phyloP scores from a whole-genome alignment of 2,329 filamentous ascomycete genomes.

The Xylaria sp. region DNA sequence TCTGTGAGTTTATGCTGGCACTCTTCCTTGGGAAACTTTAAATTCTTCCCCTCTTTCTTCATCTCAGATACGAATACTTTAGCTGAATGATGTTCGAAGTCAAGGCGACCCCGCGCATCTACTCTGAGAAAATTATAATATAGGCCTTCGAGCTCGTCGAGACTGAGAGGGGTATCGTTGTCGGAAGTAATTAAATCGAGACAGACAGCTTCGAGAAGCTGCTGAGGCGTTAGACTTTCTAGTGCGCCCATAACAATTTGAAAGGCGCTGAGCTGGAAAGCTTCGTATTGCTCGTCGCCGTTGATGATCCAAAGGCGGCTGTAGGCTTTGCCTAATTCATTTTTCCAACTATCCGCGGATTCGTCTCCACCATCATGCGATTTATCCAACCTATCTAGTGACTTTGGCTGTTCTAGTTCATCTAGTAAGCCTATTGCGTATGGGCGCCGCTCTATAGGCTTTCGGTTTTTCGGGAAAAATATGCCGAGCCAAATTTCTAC shows the following conservation, averaged over 20 bases:
- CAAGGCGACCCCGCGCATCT: not conserved
- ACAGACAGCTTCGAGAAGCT: conserved; percentile 11
- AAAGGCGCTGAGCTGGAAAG: not conserved
- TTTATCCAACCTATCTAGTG: not conserved
- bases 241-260: not conserved
- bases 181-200: not conserved
- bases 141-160: conserved; percentile 12
- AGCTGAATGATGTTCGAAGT: conserved; percentile 10
- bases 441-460: not conserved
- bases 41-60: not conserved
- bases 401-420: conserved; percentile 1
- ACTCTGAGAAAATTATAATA: conserved; percentile 8
- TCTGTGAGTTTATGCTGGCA: not conserved
- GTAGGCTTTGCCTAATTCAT: conserved; percentile 1
- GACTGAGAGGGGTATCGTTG: not conserved
- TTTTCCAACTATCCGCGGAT: not conserved
- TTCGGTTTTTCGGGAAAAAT: conserved; percentile 12
- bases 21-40: conserved; percentile 1
- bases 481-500: conserved; percentile 12
- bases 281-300: conserved; percentile 7
- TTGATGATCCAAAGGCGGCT: conserved; percentile 5
- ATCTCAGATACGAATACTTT: conserved; percentile 15
- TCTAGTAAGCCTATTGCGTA: not conserved
- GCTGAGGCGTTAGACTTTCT: not conserved
- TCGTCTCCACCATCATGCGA: not conserved